phyloP scores from a whole-genome alignment of 345 rosid species.

The Noccaea caerulescens region DNA sequence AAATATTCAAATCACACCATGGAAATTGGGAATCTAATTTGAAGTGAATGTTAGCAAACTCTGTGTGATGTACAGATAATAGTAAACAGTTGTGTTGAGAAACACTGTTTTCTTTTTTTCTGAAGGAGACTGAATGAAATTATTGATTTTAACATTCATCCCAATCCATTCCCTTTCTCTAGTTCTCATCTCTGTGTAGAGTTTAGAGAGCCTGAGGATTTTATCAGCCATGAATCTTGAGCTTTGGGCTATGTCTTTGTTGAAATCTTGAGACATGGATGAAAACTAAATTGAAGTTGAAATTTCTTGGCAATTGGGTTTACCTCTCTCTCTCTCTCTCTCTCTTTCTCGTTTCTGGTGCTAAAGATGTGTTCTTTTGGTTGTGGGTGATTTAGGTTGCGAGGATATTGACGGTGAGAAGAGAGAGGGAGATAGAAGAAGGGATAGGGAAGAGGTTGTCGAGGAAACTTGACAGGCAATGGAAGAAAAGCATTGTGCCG shows the following conservation, averaged over 20 bases:
- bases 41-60: neutral
- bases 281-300: neutral
- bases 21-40: slow-evolving; percentile 1
- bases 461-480: slow-evolving; percentile 83
- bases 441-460: slow-evolving; percentile 87
- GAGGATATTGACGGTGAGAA: slow-evolving; percentile 75
- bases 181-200: neutral
- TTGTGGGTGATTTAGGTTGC: slow-evolving; percentile 58
- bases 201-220: neutral
- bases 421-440: slow-evolving; percentile 90
- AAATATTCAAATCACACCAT: neutral
- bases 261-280: no score
- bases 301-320: neutral
- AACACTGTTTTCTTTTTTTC: neutral
- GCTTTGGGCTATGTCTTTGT: neutral
- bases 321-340: neutral
- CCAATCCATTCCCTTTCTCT: neutral
- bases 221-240: neutral
- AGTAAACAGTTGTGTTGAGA: neutral
- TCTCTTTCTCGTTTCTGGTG: neutral
- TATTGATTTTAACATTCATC: neutral
- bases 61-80: slow-evolving; percentile 13
- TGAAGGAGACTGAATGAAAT: slow-evolving; percentile 15
- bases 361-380: slow-evolving; percentile 26
- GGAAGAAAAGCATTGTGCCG: slow-evolving; percentile 90